Evolutionary conservation across 768 basidiomycete genomes (phyloP).

Genomic region (Gloeopeniophorella convolvens): DNA sequence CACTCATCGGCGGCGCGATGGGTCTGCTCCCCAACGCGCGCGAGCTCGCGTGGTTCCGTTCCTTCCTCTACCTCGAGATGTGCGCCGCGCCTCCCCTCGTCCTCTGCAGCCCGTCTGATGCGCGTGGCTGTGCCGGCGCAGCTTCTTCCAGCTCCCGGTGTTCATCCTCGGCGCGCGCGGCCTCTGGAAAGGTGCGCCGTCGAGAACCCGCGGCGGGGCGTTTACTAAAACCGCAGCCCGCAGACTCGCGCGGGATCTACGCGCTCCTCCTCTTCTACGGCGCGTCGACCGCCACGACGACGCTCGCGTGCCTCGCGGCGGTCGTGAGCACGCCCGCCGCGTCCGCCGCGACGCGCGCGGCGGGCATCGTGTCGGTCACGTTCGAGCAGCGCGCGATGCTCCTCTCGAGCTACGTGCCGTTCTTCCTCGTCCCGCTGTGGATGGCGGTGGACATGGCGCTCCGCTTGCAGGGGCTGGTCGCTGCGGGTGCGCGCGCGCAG

Average conservation of each 20-base stretch:
- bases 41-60: constrained; percentile 53
- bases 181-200: constrained; percentile 45
- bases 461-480: constrained; percentile 24
- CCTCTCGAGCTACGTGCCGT: constrained; percentile 68
- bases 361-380: constrained; percentile 37
- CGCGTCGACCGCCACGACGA: constrained; percentile 73
- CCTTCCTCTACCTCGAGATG: constrained; percentile 58
- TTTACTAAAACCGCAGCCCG: too few relatives aligned
- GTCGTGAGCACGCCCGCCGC: constrained; percentile 49
- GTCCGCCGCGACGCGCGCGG: constrained; percentile 27
- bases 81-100: constrained; percentile 28
- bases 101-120: background rate
- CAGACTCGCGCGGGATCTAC: constrained; percentile 50
- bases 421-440: constrained; percentile 60
- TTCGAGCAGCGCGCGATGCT: constrained; percentile 48
- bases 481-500: constrained; percentile 1
- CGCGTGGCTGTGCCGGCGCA: constrained; percentile 21
- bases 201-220: background rate
- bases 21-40: constrained; percentile 33
- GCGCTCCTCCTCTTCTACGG: constrained; percentile 65
- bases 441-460: constrained; percentile 71
- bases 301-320: constrained; percentile 59
- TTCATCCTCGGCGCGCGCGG: constrained; percentile 64
- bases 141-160: constrained; percentile 68
- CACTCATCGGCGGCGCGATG: constrained; percentile 49